A percentile compares a stretch with the other conserved stretches of the same genome.
Evolutionary conservation across 2,329 filamentous ascomycete genomes (phyloP).

Genomic region (Myriangium duriaei): DNA sequence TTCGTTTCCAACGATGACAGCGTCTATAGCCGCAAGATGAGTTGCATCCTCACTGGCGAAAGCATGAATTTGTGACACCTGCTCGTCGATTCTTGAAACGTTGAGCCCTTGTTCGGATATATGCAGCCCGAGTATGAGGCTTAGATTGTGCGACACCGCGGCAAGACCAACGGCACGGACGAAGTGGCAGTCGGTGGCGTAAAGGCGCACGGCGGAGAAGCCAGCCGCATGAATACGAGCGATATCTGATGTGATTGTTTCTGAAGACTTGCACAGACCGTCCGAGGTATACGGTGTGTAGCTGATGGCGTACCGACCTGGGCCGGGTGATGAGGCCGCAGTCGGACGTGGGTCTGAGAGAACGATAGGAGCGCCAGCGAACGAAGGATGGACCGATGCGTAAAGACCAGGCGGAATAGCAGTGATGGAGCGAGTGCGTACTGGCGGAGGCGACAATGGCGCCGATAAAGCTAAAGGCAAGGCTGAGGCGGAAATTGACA

Average conservation of each 20-base stretch:
- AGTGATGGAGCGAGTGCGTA: conserved; percentile 7
- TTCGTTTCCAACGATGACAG: conserved; percentile 86
- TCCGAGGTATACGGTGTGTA: conserved; percentile 35
- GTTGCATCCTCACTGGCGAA: conserved; percentile 64
- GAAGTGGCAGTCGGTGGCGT: conserved; percentile 82
- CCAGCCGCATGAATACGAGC: conserved; percentile 30
- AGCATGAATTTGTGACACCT: conserved; percentile 47
- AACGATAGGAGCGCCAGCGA: conserved; percentile 8
- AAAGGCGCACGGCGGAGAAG: conserved; percentile 63
- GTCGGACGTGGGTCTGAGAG: conserved; percentile 5
- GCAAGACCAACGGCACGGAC: conserved; percentile 64
- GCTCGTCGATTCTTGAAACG: conserved; percentile 47
- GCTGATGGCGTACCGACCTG: conserved; percentile 11
- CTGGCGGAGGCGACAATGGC: conserved; percentile 2
- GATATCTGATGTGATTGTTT: conserved; percentile 29
- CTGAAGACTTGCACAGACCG: conserved; percentile 31
- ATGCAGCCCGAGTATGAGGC: conserved; percentile 80
- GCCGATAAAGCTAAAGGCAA: conserved; percentile 1
- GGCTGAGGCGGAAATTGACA: background rate
- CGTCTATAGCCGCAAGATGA: conserved; percentile 61
- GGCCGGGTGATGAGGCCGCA: conserved; percentile 6
- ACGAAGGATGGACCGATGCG: conserved; percentile 4
- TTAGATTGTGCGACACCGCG: conserved; percentile 52
- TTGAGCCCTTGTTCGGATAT: conserved; percentile 52
- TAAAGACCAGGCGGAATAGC: conserved; percentile 6